A percentile compares a stretch with the other conserved stretches of the same genome.
Evolutionary conservation across 768 basidiomycete genomes (phyloP).

Genomic region (Leccinum rimulosum): DNA sequence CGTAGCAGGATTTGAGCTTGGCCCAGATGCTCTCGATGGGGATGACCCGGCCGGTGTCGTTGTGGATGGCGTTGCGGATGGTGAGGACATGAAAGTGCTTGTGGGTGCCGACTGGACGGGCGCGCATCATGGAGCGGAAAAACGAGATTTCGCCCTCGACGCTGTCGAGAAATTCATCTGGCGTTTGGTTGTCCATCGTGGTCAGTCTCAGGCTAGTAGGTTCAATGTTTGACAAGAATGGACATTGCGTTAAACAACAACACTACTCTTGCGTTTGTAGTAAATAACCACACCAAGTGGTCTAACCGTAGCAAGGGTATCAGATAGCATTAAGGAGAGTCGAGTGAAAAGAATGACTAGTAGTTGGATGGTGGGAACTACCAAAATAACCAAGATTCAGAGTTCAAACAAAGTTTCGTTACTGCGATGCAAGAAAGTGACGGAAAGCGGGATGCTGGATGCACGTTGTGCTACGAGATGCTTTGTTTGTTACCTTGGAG

Average conservation of each 20-base stretch:
- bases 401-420: slow-evolving; percentile 11
- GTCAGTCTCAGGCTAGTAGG: background rate
- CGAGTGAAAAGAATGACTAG: slow-evolving; percentile 19
- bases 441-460: slow-evolving; percentile 10
- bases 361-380: slow-evolving; percentile 7
- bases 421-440: slow-evolving; percentile 26
- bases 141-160: slow-evolving; percentile 84
- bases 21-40: slow-evolving; percentile 67
- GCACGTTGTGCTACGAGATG: slow-evolving; percentile 11
- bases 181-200: slow-evolving; percentile 30
- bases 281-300: slow-evolving; percentile 7
- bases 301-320: slow-evolving; percentile 20
- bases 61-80: slow-evolving; percentile 67
- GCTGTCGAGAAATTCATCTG: slow-evolving; percentile 55
- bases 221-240: slow-evolving; percentile 20
- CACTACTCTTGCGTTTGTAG: slow-evolving; percentile 24
- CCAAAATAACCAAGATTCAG: slow-evolving; percentile 19
- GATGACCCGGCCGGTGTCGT: slow-evolving; percentile 64
- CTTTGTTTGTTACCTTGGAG: slow-evolving; percentile 29
- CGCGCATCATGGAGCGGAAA: slow-evolving; percentile 78
- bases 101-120: slow-evolving; percentile 81
- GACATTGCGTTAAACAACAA: slow-evolving; percentile 22
- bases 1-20: slow-evolving; percentile 69
- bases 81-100: slow-evolving; percentile 78
- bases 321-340: slow-evolving; percentile 30